Evolutionary conservation across 2,329 filamentous ascomycete genomes (phyloP), one percentile per base, ranked within the genome.

Genomic region (Aspergillus quadricinctus): DNA sequence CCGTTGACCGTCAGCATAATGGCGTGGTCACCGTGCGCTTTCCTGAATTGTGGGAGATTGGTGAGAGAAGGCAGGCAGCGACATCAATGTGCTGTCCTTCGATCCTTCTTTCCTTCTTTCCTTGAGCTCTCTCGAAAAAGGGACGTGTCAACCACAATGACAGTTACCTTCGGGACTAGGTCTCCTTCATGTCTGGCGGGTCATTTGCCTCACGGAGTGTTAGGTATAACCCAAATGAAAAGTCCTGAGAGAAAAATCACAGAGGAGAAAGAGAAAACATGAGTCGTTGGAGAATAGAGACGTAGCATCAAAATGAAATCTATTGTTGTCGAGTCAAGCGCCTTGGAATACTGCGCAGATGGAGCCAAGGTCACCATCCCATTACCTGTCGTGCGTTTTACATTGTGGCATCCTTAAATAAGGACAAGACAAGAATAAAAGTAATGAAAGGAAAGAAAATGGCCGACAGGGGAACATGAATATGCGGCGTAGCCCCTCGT

Each of bases 311-410:
- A 56, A 57, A 59, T 43, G 57, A 61, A 61, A 66, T 70, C 69
- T 68, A 68, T 68, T 66, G 59, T 51, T 62, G 62, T 61, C 60
- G 61, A 61, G 55, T 61, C 61, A 61, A 61, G 60, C 61, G 60
- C 61, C 65, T 50, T 54, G 43, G 37, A 58, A 48, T 41, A 43
- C 51, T 54, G 49, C 45, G 28, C 35, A 55, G 41, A 25, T 54
- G 45, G 48, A 62, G 59, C 57, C 58, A 61, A 59, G 52, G 48
- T 57, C 56, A 58, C 55, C 62, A 60, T 65, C 23, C 59, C 58
- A 64, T 65, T 66, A 66, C 64, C 69, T 68, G 17, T 66, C 64
- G 65, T 67, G 64, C 61, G 64, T 64, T 65, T 58, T 63, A 55
- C 61, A 57, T 52, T 56, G 56, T 57, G 48, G 50, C 46, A 61